These are phyloP conservation scores for Leptographium galeiforme DNA, from an alignment of 2,329 filamentous ascomycete genomes.

Conservation along the genomic window DNA sequence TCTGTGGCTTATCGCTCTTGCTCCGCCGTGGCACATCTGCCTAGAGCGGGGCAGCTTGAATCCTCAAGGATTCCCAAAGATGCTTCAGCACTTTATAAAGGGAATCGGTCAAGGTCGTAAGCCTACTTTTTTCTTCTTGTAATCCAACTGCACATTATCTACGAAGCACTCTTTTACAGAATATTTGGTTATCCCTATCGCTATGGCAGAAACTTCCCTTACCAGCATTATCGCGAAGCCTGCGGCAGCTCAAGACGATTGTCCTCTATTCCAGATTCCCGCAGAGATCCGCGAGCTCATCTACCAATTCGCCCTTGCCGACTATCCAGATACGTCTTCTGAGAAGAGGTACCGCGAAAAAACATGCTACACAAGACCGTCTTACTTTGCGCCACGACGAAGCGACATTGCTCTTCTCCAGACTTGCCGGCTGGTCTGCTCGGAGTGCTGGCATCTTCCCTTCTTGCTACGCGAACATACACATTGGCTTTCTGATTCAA, in stretches of 20 bases:
- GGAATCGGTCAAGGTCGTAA: background rate
- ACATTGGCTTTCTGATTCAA: conserved; percentile 20
- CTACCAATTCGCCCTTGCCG: conserved; percentile 26
- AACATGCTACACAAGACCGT: conserved; percentile 26
- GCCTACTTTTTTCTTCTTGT: background rate
- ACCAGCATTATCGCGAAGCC: background rate
- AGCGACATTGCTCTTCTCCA: conserved; percentile 24
- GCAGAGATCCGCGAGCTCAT: conserved; percentile 35
- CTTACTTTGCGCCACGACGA: conserved; percentile 23
- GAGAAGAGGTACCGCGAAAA: conserved; percentile 14
- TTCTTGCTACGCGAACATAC: conserved; percentile 24
- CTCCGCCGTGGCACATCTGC: background rate
- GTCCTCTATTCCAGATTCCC: conserved; percentile 26
- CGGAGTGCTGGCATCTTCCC: conserved; percentile 28
- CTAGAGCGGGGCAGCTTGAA: background rate
- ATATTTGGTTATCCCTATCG: background rate
- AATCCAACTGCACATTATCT: background rate
- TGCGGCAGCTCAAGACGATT: background rate
- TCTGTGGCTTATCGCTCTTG: too few relatives aligned
- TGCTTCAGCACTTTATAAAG: background rate
- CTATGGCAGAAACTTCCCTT: background rate
- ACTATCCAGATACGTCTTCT: conserved; percentile 20
- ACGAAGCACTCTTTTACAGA: too few relatives aligned
- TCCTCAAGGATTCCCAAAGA: background rate
- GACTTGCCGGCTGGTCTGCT: conserved; percentile 28